Percentiles rank a stretch among this genome's conserved stretches.
These are phyloP conservation scores for Termitomyces titanicus DNA, from an alignment of 768 basidiomycete species.

Conservation along the genomic window DNA sequence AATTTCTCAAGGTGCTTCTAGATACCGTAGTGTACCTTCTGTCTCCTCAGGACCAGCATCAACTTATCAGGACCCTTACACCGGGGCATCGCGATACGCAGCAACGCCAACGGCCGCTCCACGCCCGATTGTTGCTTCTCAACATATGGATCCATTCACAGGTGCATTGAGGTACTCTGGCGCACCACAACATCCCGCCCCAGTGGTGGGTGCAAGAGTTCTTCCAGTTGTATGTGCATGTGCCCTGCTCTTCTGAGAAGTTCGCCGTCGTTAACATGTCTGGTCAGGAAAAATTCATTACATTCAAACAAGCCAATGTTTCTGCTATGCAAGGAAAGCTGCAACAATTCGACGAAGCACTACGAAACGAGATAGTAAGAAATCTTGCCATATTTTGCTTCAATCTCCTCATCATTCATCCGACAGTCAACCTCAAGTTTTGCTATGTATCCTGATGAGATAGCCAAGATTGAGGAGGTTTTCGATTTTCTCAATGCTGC, in stretches of 20 bases:
- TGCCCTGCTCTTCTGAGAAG: background rate
- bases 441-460: constrained; percentile 68
- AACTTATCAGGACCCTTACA: constrained; percentile 64
- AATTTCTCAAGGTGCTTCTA: constrained; percentile 47
- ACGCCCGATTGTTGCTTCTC: constrained; percentile 28
- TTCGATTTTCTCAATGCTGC: constrained; percentile 57
- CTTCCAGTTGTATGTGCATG: constrained; percentile 46
- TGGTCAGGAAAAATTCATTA: constrained; percentile 53
- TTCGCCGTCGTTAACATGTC: background rate
- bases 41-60: constrained; percentile 28
- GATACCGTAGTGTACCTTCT: constrained; percentile 49
- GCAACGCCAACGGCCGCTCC: constrained; percentile 33
- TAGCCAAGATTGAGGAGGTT: constrained; percentile 50
- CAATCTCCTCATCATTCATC: constrained; percentile 1
- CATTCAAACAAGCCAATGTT: constrained; percentile 85
- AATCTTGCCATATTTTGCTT: background rate
- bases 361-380: constrained; percentile 68
- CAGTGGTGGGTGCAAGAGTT: constrained; percentile 34
- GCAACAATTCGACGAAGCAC: constrained; percentile 65
- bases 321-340: constrained; percentile 77
- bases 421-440: constrained; percentile 65
- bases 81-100: constrained; percentile 64
- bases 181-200: constrained; percentile 28
- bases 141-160: constrained; percentile 63
- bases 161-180: constrained; percentile 63